These are phyloP conservation scores for Cytospora mali DNA, from an alignment of 2,329 filamentous ascomycete species.

Conservation along the genomic window DNA sequence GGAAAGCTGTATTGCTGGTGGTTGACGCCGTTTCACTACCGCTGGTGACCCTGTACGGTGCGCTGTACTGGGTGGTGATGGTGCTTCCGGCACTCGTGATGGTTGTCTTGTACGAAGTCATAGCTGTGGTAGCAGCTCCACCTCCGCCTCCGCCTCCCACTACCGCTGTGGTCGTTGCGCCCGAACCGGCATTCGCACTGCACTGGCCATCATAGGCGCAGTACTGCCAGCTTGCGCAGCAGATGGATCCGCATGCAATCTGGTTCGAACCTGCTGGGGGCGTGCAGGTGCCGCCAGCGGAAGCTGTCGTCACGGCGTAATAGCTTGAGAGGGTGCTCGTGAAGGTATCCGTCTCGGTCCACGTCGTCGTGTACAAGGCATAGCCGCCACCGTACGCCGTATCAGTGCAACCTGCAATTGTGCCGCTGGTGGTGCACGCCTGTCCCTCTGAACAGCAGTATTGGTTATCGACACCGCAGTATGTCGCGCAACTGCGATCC, in stretches of 20 bases:
- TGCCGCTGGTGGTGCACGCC: constrained; percentile 54
- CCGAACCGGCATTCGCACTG: constrained; percentile 47
- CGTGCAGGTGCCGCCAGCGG: constrained; percentile 51
- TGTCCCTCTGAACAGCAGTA: constrained; percentile 56
- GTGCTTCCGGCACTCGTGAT: constrained; percentile 49
- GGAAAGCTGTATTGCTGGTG: constrained; percentile 56
- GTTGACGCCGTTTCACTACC: too few species aligned
- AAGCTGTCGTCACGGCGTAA: constrained; percentile 49
- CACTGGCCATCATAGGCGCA: constrained; percentile 65
- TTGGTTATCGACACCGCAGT: constrained; percentile 58
- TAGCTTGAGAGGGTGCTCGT: constrained; percentile 61
- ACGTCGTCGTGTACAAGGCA: constrained; percentile 56
- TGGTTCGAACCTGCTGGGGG: constrained; percentile 54
- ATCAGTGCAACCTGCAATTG: constrained; percentile 53
- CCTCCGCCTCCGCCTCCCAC: background rate
- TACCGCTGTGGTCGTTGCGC: constrained; percentile 41
- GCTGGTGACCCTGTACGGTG: constrained; percentile 55
- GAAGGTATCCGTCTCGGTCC: constrained; percentile 62
- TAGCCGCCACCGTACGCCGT: constrained; percentile 37
- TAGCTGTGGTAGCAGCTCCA: constrained; percentile 42
- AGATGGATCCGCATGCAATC: constrained; percentile 67
- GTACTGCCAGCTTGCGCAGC: constrained; percentile 71
- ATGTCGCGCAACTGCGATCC: constrained; percentile 51
- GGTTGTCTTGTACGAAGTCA: constrained; percentile 30
- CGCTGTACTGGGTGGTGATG: constrained; percentile 58